Conservation (phyloP, 805 yeast species). For the Wickerhamiella cacticola region DNA sequence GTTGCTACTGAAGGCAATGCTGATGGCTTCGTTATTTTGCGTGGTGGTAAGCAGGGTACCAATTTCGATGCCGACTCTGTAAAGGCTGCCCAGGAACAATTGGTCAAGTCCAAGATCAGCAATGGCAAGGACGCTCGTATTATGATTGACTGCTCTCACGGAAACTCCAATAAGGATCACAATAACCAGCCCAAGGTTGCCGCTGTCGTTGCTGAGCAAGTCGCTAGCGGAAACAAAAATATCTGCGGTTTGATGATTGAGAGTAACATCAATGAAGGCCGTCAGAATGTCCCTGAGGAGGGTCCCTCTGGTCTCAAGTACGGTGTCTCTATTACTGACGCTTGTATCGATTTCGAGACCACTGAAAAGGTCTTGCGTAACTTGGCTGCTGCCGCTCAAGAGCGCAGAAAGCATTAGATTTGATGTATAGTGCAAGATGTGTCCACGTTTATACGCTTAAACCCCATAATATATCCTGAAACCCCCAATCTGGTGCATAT, state of each 20-base stretch:
- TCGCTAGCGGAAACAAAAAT: slow-evolving; percentile 55
- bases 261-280: slow-evolving; percentile 80
- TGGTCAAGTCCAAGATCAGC: slow-evolving; percentile 34
- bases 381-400: slow-evolving; percentile 68
- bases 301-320: slow-evolving; percentile 69
- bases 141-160: slow-evolving; percentile 97
- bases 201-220: slow-evolving; percentile 61
- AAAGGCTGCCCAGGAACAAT: slow-evolving; percentile 47
- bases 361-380: slow-evolving; percentile 60
- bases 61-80: slow-evolving; percentile 75
- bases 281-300: slow-evolving; percentile 69
- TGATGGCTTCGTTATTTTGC: slow-evolving; percentile 77
- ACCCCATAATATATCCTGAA: too few species aligned
- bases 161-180: slow-evolving; percentile 84
- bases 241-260: slow-evolving; percentile 97
- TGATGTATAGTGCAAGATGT: too few species aligned
- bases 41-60: slow-evolving; percentile 94
- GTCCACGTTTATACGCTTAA: too few species aligned
- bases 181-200: slow-evolving; percentile 89
- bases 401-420: slow-evolving; percentile 45
- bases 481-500: too few species aligned
- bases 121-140: slow-evolving; percentile 40
- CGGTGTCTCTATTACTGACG: slow-evolving; percentile 96
- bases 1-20: slow-evolving; percentile 90
- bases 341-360: slow-evolving; percentile 83